Evolutionary conservation across 2,329 filamentous ascomycete genomes (phyloP), one percentile per base, ranked within the genome.

Genomic region (Claviceps arundinis): DNA sequence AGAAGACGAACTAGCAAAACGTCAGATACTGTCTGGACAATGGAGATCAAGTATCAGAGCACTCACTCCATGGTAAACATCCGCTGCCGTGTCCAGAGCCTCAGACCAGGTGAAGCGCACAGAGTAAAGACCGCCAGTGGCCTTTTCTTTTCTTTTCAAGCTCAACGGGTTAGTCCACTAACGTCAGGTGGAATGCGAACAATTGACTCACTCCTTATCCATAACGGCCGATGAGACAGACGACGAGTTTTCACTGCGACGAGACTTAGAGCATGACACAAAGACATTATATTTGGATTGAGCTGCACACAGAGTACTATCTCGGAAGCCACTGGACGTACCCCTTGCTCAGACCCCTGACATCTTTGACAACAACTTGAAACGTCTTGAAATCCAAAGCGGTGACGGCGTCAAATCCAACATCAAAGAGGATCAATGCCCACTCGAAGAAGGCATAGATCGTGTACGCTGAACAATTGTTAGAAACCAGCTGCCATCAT

Each of bases 371-470:
- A 60, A 89, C 77, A 62, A 98, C 73, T 68, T 97, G 91, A 64
- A 97, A 87, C 51, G 84, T 81, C 56, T 83, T 77, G 72, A 97
- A 98, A 73, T 98, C 93, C 62, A 95, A 73, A 53, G 88, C 85
- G 11, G 93, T 97, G 54, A 97, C 85, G 50, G 93, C 89, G 72
- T 98, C 93, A 70, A 98, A 98, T 34, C 80, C 91, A 53, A 98
- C 89, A 68, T 98, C 93, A 66, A 95, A 88, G 59, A 98, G 74
- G 64, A 98, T 89, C 56, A 98, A 76, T 22, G 89, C 76, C 93
- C 93, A 98, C 69, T 98, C 93, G 69, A 97, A 96, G 71, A 98
- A 96, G 57, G 93, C 85, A 68, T 98, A 98, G 50, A 78, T 95
- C 1, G 93, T 98, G 70, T 98, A 98, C 37, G 93, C 93, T 97